Percentiles rank a stretch among this genome's conserved stretches.
Evolutionary conservation across 2,329 filamentous ascomycete genomes (phyloP).

Genomic region (Talaromyces atroroseus): DNA sequence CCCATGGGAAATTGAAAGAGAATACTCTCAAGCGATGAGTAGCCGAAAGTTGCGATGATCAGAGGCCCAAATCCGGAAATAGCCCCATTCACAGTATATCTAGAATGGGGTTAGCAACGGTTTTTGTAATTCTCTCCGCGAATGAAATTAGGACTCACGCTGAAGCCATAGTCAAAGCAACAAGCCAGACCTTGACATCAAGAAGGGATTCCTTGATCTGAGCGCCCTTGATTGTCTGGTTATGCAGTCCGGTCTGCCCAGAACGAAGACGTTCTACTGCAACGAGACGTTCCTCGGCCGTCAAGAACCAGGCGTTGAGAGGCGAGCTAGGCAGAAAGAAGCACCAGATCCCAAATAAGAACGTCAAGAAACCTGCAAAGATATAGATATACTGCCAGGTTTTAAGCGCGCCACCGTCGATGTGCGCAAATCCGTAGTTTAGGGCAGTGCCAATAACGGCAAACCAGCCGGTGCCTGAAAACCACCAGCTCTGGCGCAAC

Average conservation of each 20-base stretch:
- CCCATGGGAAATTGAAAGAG: conserved; percentile 71
- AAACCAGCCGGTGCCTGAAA: conserved; percentile 52
- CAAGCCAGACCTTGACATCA: conserved; percentile 59
- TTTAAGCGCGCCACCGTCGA: conserved; percentile 48
- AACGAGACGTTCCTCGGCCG: conserved; percentile 55
- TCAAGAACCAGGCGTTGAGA: conserved; percentile 64
- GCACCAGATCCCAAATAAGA: conserved; percentile 60
- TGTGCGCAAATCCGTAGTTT: conserved; percentile 64
- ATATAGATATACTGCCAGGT: conserved; percentile 73
- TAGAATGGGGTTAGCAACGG: too few species aligned
- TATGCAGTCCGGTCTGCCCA: conserved; percentile 60
- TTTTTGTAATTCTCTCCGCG: too few species aligned
- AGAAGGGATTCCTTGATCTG: conserved; percentile 56
- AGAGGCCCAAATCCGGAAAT: conserved; percentile 66
- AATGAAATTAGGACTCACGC: too few species aligned
- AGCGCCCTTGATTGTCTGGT: conserved; percentile 53
- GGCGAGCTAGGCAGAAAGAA: conserved; percentile 63
- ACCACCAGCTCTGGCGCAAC: conserved; percentile 63
- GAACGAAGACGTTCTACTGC: conserved; percentile 59
- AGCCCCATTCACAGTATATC: conserved; percentile 66
- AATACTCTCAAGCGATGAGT: conserved; percentile 58
- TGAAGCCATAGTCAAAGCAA: conserved; percentile 63
- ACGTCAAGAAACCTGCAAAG: conserved; percentile 58
- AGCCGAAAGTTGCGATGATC: conserved; percentile 68
- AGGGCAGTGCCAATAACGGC: conserved; percentile 59